Conservation (phyloP, 441 rosid genomes). For the Bruguiera hainesii region DNA sequence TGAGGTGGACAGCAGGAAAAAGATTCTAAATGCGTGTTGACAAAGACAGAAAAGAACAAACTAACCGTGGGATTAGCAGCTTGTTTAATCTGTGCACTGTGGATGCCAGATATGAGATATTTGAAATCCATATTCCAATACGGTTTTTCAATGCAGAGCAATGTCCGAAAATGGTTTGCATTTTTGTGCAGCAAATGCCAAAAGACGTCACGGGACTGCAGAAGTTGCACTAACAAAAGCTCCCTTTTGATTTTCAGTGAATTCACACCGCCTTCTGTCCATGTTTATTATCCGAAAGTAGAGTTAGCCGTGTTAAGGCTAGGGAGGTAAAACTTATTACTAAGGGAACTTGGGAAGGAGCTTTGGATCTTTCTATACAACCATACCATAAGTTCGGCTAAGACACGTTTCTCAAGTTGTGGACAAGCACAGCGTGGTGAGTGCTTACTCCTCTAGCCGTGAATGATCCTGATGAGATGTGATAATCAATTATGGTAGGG, state of each 20-base stretch:
- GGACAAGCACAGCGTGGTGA: slow-evolving; percentile 15
- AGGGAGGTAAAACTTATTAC: not conserved
- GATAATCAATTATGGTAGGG: too few relatives aligned
- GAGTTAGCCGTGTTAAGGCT: not conserved
- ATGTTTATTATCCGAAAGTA: not conserved
- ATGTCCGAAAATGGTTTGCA: too few relatives aligned
- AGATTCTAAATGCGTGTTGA: not conserved
- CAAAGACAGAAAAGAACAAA: too few relatives aligned
- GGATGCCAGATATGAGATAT: too few relatives aligned
- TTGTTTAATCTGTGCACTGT: too few relatives aligned
- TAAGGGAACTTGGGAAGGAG: too few relatives aligned
- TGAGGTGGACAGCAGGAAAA: slow-evolving; percentile 7
- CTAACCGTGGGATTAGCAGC: too few relatives aligned
- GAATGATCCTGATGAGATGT: too few relatives aligned
- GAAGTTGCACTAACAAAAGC: not conserved
- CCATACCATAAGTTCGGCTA: not conserved
- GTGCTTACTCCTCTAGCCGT: too few relatives aligned
- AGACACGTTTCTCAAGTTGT: slow-evolving; percentile 29
- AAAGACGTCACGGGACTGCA: not conserved
- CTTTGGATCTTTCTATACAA: too few relatives aligned
- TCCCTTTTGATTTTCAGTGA: not conserved
- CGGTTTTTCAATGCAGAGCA: too few relatives aligned
- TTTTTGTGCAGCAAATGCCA: not conserved
- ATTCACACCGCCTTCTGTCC: not conserved
- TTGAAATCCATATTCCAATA: too few relatives aligned